Conservation (phyloP, 2,329 filamentous ascomycete genomes). For the Talaromyces albobiverticillius region DNA sequence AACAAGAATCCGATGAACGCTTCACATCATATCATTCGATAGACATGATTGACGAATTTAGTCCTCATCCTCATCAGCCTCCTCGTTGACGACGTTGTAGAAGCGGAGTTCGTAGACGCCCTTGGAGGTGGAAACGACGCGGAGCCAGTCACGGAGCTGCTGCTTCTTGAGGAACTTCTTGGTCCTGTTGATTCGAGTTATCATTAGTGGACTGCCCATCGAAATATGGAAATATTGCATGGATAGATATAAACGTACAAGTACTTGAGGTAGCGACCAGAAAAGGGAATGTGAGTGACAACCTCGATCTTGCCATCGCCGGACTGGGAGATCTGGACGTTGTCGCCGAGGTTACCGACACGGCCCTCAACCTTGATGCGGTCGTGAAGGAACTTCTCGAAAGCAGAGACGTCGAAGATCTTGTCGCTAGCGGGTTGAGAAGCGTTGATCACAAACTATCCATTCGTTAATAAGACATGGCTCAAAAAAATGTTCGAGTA, state of each 20-base stretch:
- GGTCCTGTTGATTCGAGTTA: slow-evolving; percentile 70
- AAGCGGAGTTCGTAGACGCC: slow-evolving; percentile 99
- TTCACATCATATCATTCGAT: slow-evolving; percentile 2
- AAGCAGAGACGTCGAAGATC: slow-evolving; percentile 98
- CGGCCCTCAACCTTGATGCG: slow-evolving; percentile 99
- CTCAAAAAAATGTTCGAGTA: background rate
- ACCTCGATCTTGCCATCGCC: slow-evolving; percentile 98
- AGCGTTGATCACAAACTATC: slow-evolving; percentile 97
- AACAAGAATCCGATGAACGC: background rate
- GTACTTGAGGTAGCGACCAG: slow-evolving; percentile 99
- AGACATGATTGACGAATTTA: slow-evolving; percentile 53
- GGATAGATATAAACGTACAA: slow-evolving; percentile 69
- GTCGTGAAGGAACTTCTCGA: slow-evolving; percentile 99
- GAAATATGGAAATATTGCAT: background rate
- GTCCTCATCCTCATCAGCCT: slow-evolving; percentile 96
- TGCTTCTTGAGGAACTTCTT: slow-evolving; percentile 99
- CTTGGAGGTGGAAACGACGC: slow-evolving; percentile 95
- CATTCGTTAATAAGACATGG: slow-evolving; percentile 16
- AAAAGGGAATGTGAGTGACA: slow-evolving; percentile 95
- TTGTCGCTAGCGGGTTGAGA: slow-evolving; percentile 98
- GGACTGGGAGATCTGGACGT: slow-evolving; percentile 82
- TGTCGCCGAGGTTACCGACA: slow-evolving; percentile 95
- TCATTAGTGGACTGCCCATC: background rate
- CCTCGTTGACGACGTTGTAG: slow-evolving; percentile 99
- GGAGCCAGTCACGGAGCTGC: slow-evolving; percentile 99